These are phyloP conservation scores for Neoboletus subvelutipes DNA, from an alignment of 768 basidiomycete species.

Conservation along the genomic window DNA sequence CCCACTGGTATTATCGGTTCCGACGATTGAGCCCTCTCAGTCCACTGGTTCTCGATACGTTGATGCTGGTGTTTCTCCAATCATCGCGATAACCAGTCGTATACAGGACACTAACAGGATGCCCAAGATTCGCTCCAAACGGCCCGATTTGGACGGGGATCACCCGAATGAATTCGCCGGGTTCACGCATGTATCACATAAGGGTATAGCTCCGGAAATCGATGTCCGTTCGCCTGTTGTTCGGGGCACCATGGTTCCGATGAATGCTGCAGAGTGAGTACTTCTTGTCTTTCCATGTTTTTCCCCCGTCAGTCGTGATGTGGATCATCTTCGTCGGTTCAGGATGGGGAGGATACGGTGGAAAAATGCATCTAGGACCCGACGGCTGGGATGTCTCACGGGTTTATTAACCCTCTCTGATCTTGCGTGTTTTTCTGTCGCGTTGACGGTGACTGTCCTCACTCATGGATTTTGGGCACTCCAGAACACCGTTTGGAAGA, in stretches of 20 bases:
- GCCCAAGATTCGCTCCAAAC: not conserved
- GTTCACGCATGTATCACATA: slow-evolving; percentile 15
- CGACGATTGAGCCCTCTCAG: not conserved
- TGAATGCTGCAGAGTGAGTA: slow-evolving; percentile 23
- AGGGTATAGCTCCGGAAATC: slow-evolving; percentile 8
- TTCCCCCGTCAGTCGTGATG: slow-evolving; percentile 8
- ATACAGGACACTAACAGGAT: not conserved
- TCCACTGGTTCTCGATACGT: slow-evolving; percentile 17
- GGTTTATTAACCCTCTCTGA: slow-evolving; percentile 11
- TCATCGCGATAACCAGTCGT: slow-evolving; percentile 7
- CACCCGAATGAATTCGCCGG: slow-evolving; percentile 7
- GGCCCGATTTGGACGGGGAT: not conserved
- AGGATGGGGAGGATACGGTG: slow-evolving; percentile 13
- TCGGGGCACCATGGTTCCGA: slow-evolving; percentile 25
- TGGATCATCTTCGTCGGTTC: slow-evolving; percentile 10
- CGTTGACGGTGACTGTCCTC: slow-evolving; percentile 15
- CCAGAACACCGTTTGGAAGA: slow-evolving; percentile 26
- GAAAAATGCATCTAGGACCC: slow-evolving; percentile 8
- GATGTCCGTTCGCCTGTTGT: slow-evolving; percentile 33
- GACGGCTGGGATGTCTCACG: slow-evolving; percentile 5
- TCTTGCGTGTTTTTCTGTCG: slow-evolving; percentile 17
- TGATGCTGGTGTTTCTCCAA: slow-evolving; percentile 31
- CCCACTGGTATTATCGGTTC: not conserved
- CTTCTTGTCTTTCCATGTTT: not conserved
- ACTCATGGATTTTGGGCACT: slow-evolving; percentile 19